Conservation (phyloP, 306 rosid genomes). For the Cyamopsis tetragonoloba region DNA sequence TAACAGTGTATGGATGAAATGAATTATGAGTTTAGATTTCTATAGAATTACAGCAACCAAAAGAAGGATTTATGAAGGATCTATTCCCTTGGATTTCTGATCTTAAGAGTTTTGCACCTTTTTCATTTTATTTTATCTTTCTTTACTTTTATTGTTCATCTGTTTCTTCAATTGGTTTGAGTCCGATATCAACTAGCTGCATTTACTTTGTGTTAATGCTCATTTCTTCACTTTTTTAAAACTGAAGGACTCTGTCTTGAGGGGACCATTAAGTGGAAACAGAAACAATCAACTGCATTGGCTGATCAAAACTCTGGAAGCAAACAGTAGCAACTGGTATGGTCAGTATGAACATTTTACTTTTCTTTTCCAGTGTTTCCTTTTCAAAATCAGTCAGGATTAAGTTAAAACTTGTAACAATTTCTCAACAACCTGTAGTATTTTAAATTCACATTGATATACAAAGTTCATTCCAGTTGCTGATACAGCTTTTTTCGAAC, state of each 20-base stretch:
- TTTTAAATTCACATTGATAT: not conserved
- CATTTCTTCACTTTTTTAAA: not conserved
- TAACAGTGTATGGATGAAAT: not conserved
- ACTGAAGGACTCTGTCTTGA: conserved; percentile 25
- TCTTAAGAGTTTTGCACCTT: not conserved
- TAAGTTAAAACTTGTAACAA: not conserved
- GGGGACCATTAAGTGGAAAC: conserved; percentile 22
- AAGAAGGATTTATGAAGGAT: not conserved
- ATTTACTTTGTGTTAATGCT: not conserved
- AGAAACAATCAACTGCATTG: conserved; percentile 38
- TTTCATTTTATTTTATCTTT: not conserved
- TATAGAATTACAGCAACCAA: not conserved
- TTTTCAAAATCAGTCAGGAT: not conserved
- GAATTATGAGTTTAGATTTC: not conserved
- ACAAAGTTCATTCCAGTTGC: no score
- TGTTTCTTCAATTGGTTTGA: not conserved
- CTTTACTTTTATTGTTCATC: not conserved
- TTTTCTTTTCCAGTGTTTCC: not conserved
- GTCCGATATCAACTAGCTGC: not conserved
- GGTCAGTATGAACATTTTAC: not conserved
- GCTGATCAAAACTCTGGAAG: conserved; percentile 43
- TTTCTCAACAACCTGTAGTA: not conserved
- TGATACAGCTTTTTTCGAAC: conserved; percentile 4
- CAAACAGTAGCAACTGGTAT: conserved; percentile 52
- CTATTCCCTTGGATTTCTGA: not conserved